Evolutionary conservation across 2,329 filamentous ascomycete genomes (phyloP), one percentile per base, ranked within the genome.

Genomic region (Tetracladium maxilliforme): DNA sequence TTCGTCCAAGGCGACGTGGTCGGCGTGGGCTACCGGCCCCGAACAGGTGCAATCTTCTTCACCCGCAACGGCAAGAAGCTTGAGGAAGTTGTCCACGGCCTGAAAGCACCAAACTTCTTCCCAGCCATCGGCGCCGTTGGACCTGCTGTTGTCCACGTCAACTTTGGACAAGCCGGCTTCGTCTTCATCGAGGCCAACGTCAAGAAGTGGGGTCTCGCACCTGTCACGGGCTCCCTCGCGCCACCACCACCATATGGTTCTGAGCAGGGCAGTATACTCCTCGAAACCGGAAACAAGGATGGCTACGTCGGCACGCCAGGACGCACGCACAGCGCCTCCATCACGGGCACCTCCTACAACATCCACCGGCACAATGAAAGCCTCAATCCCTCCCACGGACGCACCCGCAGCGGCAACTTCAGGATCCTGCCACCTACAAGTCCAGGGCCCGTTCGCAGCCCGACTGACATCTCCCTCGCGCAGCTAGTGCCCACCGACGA

Each of bases 161-260:
- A 98, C 49, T 92, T 98, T 48, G 90, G 90, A 6, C 90, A 98
- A 48, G 82, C 90, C 44, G 90, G 90, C 17, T 98, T 95, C 45
- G 90, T 98, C 24, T 98, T 95, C 45, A 95, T 98, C 40, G 90
- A 98, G 53, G 90, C 87, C 33, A 98, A 98, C 43, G 90, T 98
- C 32, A 98, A 98, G 70, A 98, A 95, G 61, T 98, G 90, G 90
- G 90, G 90, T 3, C 60, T 98, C 28, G 90, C 90, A 23, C 90
- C 90, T 5, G 92, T 92, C 67, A 94, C 83, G 2, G 90, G 90
- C 30, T 93, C 83, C 42, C 63, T 98, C 31, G 90, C 90, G 15
- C 90, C 90, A 10, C 90, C 90, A 21, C 90, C 90, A 25, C 90
- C 90, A 2, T 98, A 98, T 45, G 90, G 90, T 23, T 93, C 83